Evolutionary conservation across 2,329 filamentous ascomycete species (phyloP).

Genomic region (Lachnellula subtilissima): DNA sequence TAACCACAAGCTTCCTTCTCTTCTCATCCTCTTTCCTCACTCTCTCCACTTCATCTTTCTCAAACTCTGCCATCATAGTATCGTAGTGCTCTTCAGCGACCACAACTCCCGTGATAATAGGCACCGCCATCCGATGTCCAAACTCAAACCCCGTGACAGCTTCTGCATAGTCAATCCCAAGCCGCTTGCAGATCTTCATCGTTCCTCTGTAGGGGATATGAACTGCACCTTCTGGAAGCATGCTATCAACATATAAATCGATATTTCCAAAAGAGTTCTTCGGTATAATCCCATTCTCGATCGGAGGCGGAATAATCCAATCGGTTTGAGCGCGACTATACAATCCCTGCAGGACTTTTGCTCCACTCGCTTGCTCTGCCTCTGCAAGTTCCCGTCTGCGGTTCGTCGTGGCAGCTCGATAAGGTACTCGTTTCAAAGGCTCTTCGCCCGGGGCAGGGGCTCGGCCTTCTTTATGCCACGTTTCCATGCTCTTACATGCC

Average conservation of each 20-base stretch:
- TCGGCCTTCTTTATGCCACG: constrained; percentile 95
- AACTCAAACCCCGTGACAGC: constrained; percentile 97
- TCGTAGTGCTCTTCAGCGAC: constrained; percentile 76
- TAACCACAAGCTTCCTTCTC: constrained; percentile 65
- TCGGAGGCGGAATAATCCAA: constrained; percentile 89
- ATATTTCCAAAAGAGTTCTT: constrained; percentile 97
- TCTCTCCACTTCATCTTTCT: constrained; percentile 70
- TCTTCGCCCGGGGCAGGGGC: constrained; percentile 64
- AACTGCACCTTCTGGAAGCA: constrained; percentile 80
- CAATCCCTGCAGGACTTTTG: constrained; percentile 80
- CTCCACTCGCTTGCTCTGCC: constrained; percentile 66
- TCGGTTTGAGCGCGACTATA: constrained; percentile 84
- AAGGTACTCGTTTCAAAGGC: constrained; percentile 81
- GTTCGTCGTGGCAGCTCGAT: constrained; percentile 84
- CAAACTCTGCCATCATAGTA: constrained; percentile 71
- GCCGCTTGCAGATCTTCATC: constrained; percentile 73
- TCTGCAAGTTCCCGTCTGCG: constrained; percentile 87
- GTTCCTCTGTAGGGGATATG: constrained; percentile 78
- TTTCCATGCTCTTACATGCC: constrained; percentile 84
- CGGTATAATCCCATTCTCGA: constrained; percentile 78
- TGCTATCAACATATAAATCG: constrained; percentile 87
- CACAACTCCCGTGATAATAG: constrained; percentile 85
- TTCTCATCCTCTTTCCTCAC: constrained; percentile 79
- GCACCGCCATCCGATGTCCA: constrained; percentile 88
- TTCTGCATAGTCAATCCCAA: constrained; percentile 86